Percentiles rank a stretch among this genome's conserved stretches.
Evolutionary conservation across 371 early-diverging fungal genomes (phyloP).

Genomic region (Lichtheimia corymbifera): DNA sequence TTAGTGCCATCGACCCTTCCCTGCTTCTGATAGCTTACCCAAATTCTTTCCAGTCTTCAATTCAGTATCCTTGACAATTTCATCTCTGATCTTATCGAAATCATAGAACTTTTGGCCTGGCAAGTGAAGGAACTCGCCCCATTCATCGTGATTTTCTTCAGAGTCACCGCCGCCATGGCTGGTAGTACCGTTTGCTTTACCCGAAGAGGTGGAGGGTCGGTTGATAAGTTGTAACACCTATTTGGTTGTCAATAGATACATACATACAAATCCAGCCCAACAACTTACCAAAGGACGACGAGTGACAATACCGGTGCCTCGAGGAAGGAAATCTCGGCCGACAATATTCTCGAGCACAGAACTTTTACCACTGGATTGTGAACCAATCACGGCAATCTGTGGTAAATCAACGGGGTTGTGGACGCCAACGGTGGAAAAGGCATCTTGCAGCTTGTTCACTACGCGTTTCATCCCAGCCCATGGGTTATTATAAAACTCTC

Average conservation of each 20-base stretch:
- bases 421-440: slow-evolving; percentile 94
- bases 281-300: slow-evolving; percentile 86
- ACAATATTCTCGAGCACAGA: slow-evolving; percentile 99
- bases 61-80: slow-evolving; percentile 94
- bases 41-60: slow-evolving; percentile 90
- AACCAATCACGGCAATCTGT: slow-evolving; percentile 98
- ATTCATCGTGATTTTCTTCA: slow-evolving; percentile 78
- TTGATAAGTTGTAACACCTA: slow-evolving; percentile 96
- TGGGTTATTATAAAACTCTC: background rate
- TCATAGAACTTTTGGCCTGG: slow-evolving; percentile 91
- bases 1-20: background rate
- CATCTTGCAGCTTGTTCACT: slow-evolving; percentile 95
- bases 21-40: slow-evolving; percentile 39
- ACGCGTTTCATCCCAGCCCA: background rate
- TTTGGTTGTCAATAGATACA: background rate
- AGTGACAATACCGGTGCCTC: slow-evolving; percentile 96
- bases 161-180: slow-evolving; percentile 12
- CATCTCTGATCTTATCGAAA: slow-evolving; percentile 93
- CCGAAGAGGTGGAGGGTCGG: slow-evolving; percentile 52
- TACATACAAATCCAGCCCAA: too few species aligned
- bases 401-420: slow-evolving; percentile 98
- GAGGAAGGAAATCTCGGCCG: slow-evolving; percentile 97
- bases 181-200: slow-evolving; percentile 24
- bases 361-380: slow-evolving; percentile 97
- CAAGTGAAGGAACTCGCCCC: slow-evolving; percentile 97